A percentile compares a stretch with the other conserved stretches of the same genome.
These are phyloP conservation scores for Hebeloma cylindrosporum DNA, from an alignment of 768 basidiomycete species.

Conservation along the genomic window DNA sequence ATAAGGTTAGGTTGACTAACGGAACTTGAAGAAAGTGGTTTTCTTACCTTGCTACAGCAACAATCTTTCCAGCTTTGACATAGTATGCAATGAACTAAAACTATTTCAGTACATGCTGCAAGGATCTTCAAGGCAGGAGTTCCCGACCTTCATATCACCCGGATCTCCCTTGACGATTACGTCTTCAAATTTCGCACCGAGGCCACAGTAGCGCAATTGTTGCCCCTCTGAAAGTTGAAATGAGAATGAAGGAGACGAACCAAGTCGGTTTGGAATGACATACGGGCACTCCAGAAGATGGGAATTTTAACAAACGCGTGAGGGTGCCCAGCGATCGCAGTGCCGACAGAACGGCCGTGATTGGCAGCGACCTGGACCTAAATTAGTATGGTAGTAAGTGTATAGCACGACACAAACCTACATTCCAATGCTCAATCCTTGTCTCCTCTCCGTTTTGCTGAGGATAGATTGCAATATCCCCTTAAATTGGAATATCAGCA, in stretches of 20 bases:
- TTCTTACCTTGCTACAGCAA: constrained; percentile 64
- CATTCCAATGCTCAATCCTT: constrained; percentile 93
- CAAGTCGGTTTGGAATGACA: constrained; percentile 28
- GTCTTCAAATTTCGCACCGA: constrained; percentile 71
- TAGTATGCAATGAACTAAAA: constrained; percentile 80
- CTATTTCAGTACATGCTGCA: neutral
- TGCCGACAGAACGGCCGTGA: constrained; percentile 81
- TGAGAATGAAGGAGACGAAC: neutral
- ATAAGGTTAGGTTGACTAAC: constrained; percentile 13
- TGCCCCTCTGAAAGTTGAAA: constrained; percentile 59
- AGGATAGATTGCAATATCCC: constrained; percentile 83
- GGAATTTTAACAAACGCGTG: constrained; percentile 80
- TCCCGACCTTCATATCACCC: constrained; percentile 69
- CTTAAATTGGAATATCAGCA: too few relatives aligned
- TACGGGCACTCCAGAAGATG: constrained; percentile 89
- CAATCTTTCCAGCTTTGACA: constrained; percentile 57
- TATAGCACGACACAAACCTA: constrained; percentile 27
- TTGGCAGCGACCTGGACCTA: constrained; percentile 71
- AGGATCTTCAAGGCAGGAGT: neutral
- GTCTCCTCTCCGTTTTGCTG: constrained; percentile 51
- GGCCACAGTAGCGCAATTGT: constrained; percentile 83
- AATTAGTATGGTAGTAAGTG: neutral
- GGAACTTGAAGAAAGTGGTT: neutral
- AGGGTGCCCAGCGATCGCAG: constrained; percentile 63
- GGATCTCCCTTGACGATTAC: constrained; percentile 75